Percentiles rank a stretch among this genome's conserved stretches.
phyloP scores from a whole-genome alignment of 208 protist genomes.

The Crithidia bombi region DNA sequence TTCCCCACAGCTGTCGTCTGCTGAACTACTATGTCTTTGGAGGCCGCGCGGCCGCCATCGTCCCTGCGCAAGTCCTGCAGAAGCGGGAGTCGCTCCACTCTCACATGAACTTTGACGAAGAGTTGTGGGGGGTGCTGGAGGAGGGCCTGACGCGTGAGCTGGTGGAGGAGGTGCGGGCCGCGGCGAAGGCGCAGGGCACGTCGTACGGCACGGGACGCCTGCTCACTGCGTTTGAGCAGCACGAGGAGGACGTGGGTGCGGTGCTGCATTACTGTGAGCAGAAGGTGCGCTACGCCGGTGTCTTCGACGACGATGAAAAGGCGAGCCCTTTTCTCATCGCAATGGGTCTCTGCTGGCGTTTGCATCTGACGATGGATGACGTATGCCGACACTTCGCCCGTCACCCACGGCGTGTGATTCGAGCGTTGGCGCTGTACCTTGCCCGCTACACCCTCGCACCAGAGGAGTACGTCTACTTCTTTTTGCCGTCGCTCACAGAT shows the following conservation, averaged over 20 bases:
- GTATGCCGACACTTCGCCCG: conserved; percentile 59
- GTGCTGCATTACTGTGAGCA: conserved; percentile 73
- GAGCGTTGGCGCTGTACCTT: conserved; percentile 73
- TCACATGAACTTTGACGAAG: conserved; percentile 73
- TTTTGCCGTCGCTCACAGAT: conserved; percentile 64
- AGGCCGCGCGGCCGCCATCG: conserved; percentile 35
- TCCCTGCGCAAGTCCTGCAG: conserved; percentile 51
- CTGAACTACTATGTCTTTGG: conserved; percentile 42
- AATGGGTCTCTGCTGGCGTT: conserved; percentile 48
- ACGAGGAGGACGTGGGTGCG: conserved; percentile 54
- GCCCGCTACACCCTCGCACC: conserved; percentile 70
- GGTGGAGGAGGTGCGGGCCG: conserved; percentile 26
- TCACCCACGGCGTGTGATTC: conserved; percentile 74
- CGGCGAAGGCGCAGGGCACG: conserved; percentile 1
- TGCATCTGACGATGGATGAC: conserved; percentile 59
- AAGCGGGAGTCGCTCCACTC: conserved; percentile 49
- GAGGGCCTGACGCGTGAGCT: conserved; percentile 27
- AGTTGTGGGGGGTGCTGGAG: conserved; percentile 62
- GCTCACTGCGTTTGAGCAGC: conserved; percentile 53
- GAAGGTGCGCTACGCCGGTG: conserved; percentile 73
- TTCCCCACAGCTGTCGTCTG: conserved; percentile 53
- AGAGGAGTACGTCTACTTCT: conserved; percentile 76
- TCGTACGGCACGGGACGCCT: conserved; percentile 25
- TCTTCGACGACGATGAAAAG: conserved; percentile 69
- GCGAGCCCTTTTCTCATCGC: conserved; percentile 78